A percentile compares a stretch with the other conserved stretches of the same genome.
These are phyloP conservation scores for Fraxinus cuspidata DNA, from an alignment of 257 asterid genomes.

Conservation along the genomic window DNA sequence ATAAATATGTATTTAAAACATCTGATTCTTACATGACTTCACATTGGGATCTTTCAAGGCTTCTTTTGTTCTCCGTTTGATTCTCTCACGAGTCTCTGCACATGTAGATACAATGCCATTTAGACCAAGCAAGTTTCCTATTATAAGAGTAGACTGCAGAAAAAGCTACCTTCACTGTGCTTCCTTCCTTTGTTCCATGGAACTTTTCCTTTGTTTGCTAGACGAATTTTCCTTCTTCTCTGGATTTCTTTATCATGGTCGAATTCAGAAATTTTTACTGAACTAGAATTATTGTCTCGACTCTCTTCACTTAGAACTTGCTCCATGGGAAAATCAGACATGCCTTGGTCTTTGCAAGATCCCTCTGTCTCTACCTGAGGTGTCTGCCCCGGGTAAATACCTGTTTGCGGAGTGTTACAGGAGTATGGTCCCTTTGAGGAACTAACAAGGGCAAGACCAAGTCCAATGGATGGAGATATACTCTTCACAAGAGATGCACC, in stretches of 20 bases:
- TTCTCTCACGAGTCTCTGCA: slow-evolving; percentile 80
- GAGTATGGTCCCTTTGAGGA: slow-evolving; percentile 31
- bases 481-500: slow-evolving; percentile 35
- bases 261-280: slow-evolving; percentile 15
- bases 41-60: slow-evolving; percentile 97
- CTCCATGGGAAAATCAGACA: slow-evolving; percentile 26
- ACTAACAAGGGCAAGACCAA: slow-evolving; percentile 30
- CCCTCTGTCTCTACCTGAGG: slow-evolving; percentile 22
- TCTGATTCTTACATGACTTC: slow-evolving; percentile 92
- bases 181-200: slow-evolving; percentile 92
- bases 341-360: slow-evolving; percentile 27
- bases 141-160: slow-evolving; percentile 13
- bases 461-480: slow-evolving; percentile 25
- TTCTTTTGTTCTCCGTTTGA: slow-evolving; percentile 75
- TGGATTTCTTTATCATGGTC: slow-evolving; percentile 38
- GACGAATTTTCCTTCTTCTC: slow-evolving; percentile 39
- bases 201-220: slow-evolving; percentile 71
- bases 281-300: slow-evolving; percentile 11
- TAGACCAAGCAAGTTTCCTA: slow-evolving; percentile 8
- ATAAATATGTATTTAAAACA: slow-evolving; percentile 21
- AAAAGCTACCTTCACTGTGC: slow-evolving; percentile 70
- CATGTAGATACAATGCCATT: slow-evolving; percentile 1
- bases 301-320: slow-evolving; percentile 28
- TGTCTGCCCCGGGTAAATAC: slow-evolving; percentile 24
- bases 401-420: slow-evolving; percentile 32